Conservation (phyloP, 768 basidiomycete genomes). For the Mycena venus region DNA sequence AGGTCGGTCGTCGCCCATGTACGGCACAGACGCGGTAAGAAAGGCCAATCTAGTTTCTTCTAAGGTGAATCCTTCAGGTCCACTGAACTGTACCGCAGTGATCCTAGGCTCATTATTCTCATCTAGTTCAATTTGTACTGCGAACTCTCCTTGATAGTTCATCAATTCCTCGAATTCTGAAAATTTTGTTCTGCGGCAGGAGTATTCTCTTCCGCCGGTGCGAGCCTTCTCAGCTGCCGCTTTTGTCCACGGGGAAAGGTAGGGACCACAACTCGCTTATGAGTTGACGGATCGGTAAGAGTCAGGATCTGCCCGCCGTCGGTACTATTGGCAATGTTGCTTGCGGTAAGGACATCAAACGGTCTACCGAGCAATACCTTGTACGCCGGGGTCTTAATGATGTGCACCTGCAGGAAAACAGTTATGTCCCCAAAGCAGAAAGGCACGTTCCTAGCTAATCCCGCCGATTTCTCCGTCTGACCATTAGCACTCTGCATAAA, state of each 20-base stretch:
- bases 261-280: neutral
- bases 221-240: neutral
- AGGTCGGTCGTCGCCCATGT: neutral
- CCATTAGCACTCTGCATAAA: conserved; percentile 15
- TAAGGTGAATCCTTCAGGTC: neutral
- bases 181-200: neutral
- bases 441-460: conserved; percentile 16
- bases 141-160: neutral
- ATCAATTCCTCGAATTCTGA: conserved; percentile 8
- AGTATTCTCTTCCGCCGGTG: neutral
- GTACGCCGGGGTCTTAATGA: neutral
- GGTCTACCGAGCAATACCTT: neutral
- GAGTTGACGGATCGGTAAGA: neutral
- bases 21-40: neutral
- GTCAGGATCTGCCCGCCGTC: neutral
- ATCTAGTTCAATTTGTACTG: neutral
- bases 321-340: too few relatives aligned
- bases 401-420: conserved; percentile 22
- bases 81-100: neutral
- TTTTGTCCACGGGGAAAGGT: neutral
- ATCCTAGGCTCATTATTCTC: too few relatives aligned
- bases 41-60: neutral
- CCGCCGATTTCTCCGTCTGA: neutral
- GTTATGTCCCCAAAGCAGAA: conserved; percentile 15
- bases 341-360: neutral